Conservation (phyloP, 352 stramenopile genomes). For the Phytophthora sp. region DNA sequence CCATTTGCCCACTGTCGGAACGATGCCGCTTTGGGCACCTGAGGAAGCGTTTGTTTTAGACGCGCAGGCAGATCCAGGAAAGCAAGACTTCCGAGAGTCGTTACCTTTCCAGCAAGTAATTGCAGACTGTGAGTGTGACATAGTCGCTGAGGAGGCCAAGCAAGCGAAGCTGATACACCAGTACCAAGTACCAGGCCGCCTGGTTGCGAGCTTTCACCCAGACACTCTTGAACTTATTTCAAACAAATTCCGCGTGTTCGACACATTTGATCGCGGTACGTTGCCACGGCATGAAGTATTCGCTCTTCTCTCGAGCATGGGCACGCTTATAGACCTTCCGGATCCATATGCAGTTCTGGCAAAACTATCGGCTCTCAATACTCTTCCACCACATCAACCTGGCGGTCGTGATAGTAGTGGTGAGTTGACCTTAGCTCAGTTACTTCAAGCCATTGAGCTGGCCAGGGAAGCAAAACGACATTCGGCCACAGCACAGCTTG, state of each 20-base stretch:
- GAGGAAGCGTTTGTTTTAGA: neutral
- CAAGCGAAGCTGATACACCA: conserved; percentile 16
- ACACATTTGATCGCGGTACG: conserved; percentile 43
- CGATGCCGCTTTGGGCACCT: conserved; percentile 14
- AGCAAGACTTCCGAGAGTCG: conserved; percentile 33
- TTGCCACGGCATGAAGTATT: conserved; percentile 50
- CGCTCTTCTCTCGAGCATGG: conserved; percentile 42
- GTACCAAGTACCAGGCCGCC: conserved; percentile 39
- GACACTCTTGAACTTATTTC: conserved; percentile 37
- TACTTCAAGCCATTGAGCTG: conserved; percentile 34
- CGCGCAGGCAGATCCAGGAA: neutral
- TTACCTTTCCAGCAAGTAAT: conserved; percentile 46
- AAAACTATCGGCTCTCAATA: conserved; percentile 17
- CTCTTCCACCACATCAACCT: too few species aligned
- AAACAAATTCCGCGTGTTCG: conserved; percentile 48
- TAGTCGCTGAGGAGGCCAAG: conserved; percentile 21
- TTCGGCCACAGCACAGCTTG: conserved; percentile 2
- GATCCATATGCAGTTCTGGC: conserved; percentile 48
- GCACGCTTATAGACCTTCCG: conserved; percentile 39
- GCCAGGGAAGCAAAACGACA: conserved; percentile 18
- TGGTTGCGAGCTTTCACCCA: conserved; percentile 33
- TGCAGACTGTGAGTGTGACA: conserved; percentile 34
- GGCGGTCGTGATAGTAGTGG: neutral
- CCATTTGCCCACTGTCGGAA: conserved; percentile 9
- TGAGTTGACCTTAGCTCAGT: conserved; percentile 28